Base-by-base conservation (phyloP, 257 asterid genomes). In the Fraxinus cuspidata region DNA sequence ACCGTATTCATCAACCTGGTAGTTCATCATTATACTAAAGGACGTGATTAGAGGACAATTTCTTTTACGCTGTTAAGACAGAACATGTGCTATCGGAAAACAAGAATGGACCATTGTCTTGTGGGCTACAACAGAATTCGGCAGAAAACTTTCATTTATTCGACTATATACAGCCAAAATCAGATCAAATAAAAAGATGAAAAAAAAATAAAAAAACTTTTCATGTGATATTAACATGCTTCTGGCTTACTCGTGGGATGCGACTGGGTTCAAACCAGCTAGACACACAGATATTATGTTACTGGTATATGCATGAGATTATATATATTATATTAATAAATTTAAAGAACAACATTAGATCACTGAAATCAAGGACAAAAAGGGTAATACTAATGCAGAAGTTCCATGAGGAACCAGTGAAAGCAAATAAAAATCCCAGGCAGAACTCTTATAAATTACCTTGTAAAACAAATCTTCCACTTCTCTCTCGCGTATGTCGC, bases 401-500 rank as follows among this genome's bases (percentile, higher is more conserved):
- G 13, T 38, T 38, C 2, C 12, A 38, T 38, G 12, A 38, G 4
- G 13, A 21, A 40, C 42, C 31, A 13, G 42, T 37, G 42, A 37
- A 5, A 37, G 23, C 31, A 71, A 74, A 66, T 21, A 32, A 72
- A 18, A 64, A 27, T 38, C 27, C 16, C 15, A 40, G 15, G 47
- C 47, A 40, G 15, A 25, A 27, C 18, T 29, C 51, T 53, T 5
- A 21, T 1, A 21, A 23, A 27, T 18, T 75, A 91, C 99, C 99
- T 93, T 96, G 92, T 93, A 87, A 81, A 96, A 96, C 82, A 96
- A 75, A 84, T 93, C 98, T 77, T 96, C 99, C 68, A 96, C 97
- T 87, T 96, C 97, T 5, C 98, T 90, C 86, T 96, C 99, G 15
- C 98, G 97, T 68, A 90, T 88, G 83, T 96, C 97, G 15, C 99